A percentile compares a stretch with the other conserved stretches of the same genome.
These are phyloP conservation scores for Ogataea methylovora DNA, from an alignment of 805 yeast species.

Conservation along the genomic window DNA sequence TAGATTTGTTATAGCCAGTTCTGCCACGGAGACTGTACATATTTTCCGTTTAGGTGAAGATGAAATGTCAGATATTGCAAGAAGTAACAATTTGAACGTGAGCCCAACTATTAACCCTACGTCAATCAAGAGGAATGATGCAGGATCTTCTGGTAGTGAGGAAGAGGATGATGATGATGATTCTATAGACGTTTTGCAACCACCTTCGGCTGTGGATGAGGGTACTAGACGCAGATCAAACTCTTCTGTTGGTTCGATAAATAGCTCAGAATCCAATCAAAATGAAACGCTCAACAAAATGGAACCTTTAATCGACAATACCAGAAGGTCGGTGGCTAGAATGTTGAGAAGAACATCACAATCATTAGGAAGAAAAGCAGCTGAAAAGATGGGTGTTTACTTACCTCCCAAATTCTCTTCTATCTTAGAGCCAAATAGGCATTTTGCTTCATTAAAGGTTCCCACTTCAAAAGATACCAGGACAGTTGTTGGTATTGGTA, in stretches of 20 bases:
- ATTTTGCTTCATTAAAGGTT: constrained; percentile 71
- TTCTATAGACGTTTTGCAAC: constrained; percentile 4
- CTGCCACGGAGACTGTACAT: constrained; percentile 91
- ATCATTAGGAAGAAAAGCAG: constrained; percentile 69
- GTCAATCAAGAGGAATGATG: background rate
- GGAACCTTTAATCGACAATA: constrained; percentile 67
- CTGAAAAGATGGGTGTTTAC: constrained; percentile 83
- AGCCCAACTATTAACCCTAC: background rate
- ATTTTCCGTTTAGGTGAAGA: constrained; percentile 67
- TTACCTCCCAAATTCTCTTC: constrained; percentile 81
- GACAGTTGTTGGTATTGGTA: constrained; percentile 42
- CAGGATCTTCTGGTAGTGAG: constrained; percentile 1
- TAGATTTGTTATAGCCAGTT: constrained; percentile 69
- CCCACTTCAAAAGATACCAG: constrained; percentile 35
- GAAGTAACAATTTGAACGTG: constrained; percentile 1
- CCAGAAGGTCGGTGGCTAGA: constrained; percentile 66
- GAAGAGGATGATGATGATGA: constrained; percentile 8
- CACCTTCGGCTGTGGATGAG: constrained; percentile 3
- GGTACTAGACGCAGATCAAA: constrained; percentile 12
- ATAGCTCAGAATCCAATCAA: constrained; percentile 12
- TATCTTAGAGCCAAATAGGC: constrained; percentile 84
- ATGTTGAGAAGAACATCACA: constrained; percentile 74
- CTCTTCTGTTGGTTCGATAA: constrained; percentile 20
- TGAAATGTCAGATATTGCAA: constrained; percentile 26
- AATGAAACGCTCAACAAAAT: constrained; percentile 12